A percentile compares a stretch with the other conserved stretches of the same genome.
Evolutionary conservation across 176 grass and related monocot genomes (phyloP).

Genomic region (Cenchrus americanus): DNA sequence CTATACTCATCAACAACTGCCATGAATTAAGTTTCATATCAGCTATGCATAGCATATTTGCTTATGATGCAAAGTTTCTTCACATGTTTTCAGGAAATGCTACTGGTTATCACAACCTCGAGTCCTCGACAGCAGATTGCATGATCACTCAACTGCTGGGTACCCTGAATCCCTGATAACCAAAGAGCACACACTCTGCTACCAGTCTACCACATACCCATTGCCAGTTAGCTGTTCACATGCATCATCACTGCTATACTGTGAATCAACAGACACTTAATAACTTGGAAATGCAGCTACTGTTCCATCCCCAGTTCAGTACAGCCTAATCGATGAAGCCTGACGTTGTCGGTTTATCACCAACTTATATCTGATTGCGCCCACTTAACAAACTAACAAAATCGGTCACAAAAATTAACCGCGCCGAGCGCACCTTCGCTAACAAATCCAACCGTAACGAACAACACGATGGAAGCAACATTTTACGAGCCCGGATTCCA

Average conservation of each 20-base stretch:
- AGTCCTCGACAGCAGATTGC: background rate
- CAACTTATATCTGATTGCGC: constrained; percentile 16
- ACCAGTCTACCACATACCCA: background rate
- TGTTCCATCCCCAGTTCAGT: background rate
- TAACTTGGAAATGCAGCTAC: background rate
- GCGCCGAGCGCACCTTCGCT: background rate
- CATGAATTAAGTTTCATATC: background rate
- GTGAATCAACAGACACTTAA: background rate
- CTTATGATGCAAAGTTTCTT: background rate
- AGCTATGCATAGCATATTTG: background rate
- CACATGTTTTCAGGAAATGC: background rate
- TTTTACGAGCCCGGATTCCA: constrained; percentile 22
- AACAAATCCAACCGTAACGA: background rate
- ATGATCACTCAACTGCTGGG: background rate
- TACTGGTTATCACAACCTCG: background rate
- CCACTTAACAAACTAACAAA: background rate
- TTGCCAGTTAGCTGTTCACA: background rate
- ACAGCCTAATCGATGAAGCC: background rate
- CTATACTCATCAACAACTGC: background rate
- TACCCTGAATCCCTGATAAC: background rate
- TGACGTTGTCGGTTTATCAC: constrained; percentile 12
- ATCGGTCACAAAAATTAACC: background rate
- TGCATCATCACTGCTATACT: background rate
- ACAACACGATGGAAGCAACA: constrained; percentile 24
- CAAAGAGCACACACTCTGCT: background rate